Evolutionary conservation across 371 early-diverging fungal species (phyloP), one percentile per base, ranked within the genome.

Genomic region (Mucor racemosus): DNA sequence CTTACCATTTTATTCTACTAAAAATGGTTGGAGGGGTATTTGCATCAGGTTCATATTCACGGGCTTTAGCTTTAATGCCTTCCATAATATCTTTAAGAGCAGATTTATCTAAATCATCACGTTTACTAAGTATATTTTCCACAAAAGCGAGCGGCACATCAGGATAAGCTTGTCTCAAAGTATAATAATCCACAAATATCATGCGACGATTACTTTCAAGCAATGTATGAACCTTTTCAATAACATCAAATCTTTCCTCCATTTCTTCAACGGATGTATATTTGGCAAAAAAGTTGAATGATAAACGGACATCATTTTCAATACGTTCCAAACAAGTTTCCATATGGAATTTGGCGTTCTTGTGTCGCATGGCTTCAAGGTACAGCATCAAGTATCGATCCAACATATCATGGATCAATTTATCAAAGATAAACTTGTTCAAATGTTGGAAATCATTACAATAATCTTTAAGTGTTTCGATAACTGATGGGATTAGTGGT

Each of bases 381-480:
- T 92, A 94, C 17, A 88, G 77, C 53, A 94, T 82, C 53, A 96
- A 72, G 65, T 95, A 90, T 5, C 91, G 82, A 58, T 97, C 96
- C 71, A 97, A 69, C 70, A 94, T 85, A 60, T 95, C 95, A 48
- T 91, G 85, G 61, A 91, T 87, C 60, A 97, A 76, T 60, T 93
- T 94, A 62, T 81, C 81, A 82, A 95, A 96, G 67, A 97, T 80
- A 71, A 93, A 94, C 61, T 91, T 88, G 67, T 95, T 87, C 79
- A 97, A 73, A 72, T 94, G 92, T 60, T 77, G 79, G 67, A 93
- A 95, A 71, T 97, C 97, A 26, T 84, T 77, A 65, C 87, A 90
- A 80, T 98, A 96, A 75, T 98, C 98, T 64, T 91, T 88, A 17
- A 97, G 76, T 5, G 98, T 98, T 56, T 88, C 95, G 38, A 96